These are phyloP conservation scores for Mycena alexandri DNA, from an alignment of 768 basidiomycete genomes.

Conservation along the genomic window DNA sequence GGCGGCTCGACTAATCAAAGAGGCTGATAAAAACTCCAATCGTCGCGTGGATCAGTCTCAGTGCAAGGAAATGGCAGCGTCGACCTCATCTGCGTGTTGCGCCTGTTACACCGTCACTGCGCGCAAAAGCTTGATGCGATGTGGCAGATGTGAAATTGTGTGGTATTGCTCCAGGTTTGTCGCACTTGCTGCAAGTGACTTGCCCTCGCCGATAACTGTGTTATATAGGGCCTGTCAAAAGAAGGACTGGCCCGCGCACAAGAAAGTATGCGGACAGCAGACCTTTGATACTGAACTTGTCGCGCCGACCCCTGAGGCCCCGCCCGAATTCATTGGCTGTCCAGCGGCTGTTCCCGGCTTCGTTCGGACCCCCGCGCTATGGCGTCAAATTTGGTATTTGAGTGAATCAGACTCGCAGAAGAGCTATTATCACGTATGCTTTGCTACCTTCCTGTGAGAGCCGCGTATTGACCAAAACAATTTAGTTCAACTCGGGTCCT, in stretches of 20 bases:
- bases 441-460: too few species aligned
- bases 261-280: constrained; percentile 4
- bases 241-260: constrained; percentile 22
- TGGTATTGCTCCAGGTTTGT: constrained; percentile 14
- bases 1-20: neutral
- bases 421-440: constrained; percentile 9
- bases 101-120: neutral
- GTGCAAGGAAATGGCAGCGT: constrained; percentile 8
- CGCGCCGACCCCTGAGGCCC: neutral
- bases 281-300: constrained; percentile 19
- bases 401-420: constrained; percentile 4
- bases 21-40: neutral
- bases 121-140: neutral
- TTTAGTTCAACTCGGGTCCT: neutral
- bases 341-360: neutral
- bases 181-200: neutral
- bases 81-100: neutral
- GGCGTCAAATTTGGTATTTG: constrained; percentile 7
- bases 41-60: neutral
- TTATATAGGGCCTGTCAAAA: constrained; percentile 15
- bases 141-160: neutral
- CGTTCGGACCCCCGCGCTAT: constrained; percentile 3
- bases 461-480: too few species aligned
- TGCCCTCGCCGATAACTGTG: neutral
- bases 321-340: constrained; percentile 10